phyloP scores from a whole-genome alignment of 768 basidiomycete species.

The Gloeophyllum trabeum region DNA sequence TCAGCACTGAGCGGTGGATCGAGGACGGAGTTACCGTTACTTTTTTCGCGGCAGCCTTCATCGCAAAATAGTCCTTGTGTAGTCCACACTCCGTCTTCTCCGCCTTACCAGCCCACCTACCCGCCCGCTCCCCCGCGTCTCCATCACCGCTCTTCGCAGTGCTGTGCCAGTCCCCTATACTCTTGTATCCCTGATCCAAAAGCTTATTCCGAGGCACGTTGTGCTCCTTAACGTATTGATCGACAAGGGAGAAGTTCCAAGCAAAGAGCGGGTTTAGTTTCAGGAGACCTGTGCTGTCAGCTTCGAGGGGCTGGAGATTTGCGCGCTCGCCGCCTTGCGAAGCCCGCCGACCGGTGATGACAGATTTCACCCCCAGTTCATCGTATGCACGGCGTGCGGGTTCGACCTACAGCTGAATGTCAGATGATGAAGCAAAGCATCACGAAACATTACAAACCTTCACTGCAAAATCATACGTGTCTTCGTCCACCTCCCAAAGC shows the following conservation, averaged over 20 bases:
- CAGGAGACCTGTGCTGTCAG: slow-evolving; percentile 80
- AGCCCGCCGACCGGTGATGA: slow-evolving; percentile 91
- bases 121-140: slow-evolving; percentile 72
- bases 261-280: slow-evolving; percentile 91
- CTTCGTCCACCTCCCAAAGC: slow-evolving; percentile 85
- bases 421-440: neutral
- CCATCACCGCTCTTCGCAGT: slow-evolving; percentile 63
- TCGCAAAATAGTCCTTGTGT: slow-evolving; percentile 81
- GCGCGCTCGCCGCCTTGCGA: slow-evolving; percentile 91
- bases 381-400: slow-evolving; percentile 85
- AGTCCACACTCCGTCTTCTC: slow-evolving; percentile 93
- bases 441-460: slow-evolving; percentile 43
- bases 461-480: slow-evolving; percentile 81
- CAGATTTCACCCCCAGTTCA: slow-evolving; percentile 63
- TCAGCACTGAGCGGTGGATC: neutral
- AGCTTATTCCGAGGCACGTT: slow-evolving; percentile 82
- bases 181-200: slow-evolving; percentile 85
- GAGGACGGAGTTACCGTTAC: neutral
- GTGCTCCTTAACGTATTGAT: slow-evolving; percentile 75
- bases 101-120: slow-evolving; percentile 80
- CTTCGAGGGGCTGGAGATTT: slow-evolving; percentile 73
- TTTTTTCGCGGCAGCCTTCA: slow-evolving; percentile 46
- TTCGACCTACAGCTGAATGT: slow-evolving; percentile 53
- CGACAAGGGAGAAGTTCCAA: slow-evolving; percentile 80
- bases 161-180: slow-evolving; percentile 97